phyloP scores from a whole-genome alignment of 192 early-diverging fungal species.

The Pilobolus umbonatus region DNA sequence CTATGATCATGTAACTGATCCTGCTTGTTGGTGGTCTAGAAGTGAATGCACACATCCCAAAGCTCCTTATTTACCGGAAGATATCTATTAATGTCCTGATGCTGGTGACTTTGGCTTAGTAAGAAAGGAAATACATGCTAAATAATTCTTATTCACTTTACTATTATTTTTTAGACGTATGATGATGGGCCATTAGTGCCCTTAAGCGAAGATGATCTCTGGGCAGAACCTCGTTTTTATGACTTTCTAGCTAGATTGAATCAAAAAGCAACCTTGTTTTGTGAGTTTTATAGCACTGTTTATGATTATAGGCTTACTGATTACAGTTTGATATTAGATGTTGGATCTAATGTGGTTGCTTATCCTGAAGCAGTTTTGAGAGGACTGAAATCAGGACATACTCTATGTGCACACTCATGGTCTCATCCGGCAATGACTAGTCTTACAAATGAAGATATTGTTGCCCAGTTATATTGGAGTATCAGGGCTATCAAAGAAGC shows the following conservation, averaged over 20 bases:
- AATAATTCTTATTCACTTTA: neutral
- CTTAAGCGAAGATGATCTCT: slow-evolving; percentile 15
- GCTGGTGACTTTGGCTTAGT: slow-evolving; percentile 25
- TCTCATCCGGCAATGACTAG: slow-evolving; percentile 49
- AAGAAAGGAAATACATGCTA: neutral
- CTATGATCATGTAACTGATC: slow-evolving; percentile 12
- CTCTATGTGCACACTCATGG: slow-evolving; percentile 54
- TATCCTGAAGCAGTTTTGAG: slow-evolving; percentile 32
- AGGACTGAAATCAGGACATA: slow-evolving; percentile 45
- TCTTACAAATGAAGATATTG: slow-evolving; percentile 37
- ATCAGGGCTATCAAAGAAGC: slow-evolving; percentile 41
- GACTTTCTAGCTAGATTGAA: slow-evolving; percentile 35
- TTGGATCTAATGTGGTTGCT: slow-evolving; percentile 35
- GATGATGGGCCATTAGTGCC: slow-evolving; percentile 35
- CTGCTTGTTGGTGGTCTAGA: slow-evolving; percentile 26
- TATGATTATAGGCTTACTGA: neutral
- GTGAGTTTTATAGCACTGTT: slow-evolving; percentile 3
- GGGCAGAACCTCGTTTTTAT: slow-evolving; percentile 31
- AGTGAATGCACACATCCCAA: slow-evolving; percentile 25
- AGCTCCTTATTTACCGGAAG: slow-evolving; percentile 26
- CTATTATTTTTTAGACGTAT: slow-evolving; percentile 14
- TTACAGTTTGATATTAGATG: slow-evolving; percentile 7
- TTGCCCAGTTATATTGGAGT: slow-evolving; percentile 46
- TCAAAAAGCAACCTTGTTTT: slow-evolving; percentile 43
- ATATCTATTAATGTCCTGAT: slow-evolving; percentile 26